These are phyloP conservation scores for Daldinia decipiens DNA, from an alignment of 495 filamentous ascomycete species.

Conservation along the genomic window DNA sequence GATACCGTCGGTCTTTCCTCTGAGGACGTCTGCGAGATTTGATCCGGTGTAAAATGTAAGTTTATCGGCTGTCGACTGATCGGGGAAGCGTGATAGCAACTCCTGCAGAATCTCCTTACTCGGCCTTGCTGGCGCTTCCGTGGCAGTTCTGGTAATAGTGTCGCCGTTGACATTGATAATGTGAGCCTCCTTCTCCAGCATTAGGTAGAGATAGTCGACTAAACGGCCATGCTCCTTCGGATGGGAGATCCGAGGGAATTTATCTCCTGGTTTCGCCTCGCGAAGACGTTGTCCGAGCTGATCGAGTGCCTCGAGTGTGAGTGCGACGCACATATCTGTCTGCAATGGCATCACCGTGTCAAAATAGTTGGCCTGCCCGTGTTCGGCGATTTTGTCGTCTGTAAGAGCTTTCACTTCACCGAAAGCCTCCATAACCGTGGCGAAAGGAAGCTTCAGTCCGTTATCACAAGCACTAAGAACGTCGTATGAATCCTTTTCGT, in stretches of 20 bases:
- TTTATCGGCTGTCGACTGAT: constrained; percentile 51
- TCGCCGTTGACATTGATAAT: constrained; percentile 52
- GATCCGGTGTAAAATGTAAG: constrained; percentile 58
- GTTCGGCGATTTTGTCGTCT: constrained; percentile 54
- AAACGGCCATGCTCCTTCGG: constrained; percentile 52
- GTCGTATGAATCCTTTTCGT: constrained; percentile 33
- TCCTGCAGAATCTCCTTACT: constrained; percentile 52
- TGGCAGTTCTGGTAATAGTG: constrained; percentile 55
- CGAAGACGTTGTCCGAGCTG: constrained; percentile 49
- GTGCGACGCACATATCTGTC: constrained; percentile 53
- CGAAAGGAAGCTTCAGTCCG: constrained; percentile 41
- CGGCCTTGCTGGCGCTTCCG: constrained; percentile 48
- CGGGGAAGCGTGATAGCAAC: constrained; percentile 52
- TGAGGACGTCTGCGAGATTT: constrained; percentile 55
- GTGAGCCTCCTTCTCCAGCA: constrained; percentile 56
- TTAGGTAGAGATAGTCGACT: constrained; percentile 56
- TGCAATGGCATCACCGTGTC: constrained; percentile 48
- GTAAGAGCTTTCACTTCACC: constrained; percentile 47
- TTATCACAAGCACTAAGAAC: constrained; percentile 23
- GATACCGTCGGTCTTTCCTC: constrained; percentile 57
- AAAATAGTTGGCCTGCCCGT: constrained; percentile 51
- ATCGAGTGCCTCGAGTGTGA: constrained; percentile 60
- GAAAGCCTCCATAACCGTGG: constrained; percentile 43
- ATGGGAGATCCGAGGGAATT: constrained; percentile 50
- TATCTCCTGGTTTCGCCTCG: constrained; percentile 50